Conservation (phyloP, 2,329 filamentous ascomycete genomes). For the Penicillium sp. region DNA sequence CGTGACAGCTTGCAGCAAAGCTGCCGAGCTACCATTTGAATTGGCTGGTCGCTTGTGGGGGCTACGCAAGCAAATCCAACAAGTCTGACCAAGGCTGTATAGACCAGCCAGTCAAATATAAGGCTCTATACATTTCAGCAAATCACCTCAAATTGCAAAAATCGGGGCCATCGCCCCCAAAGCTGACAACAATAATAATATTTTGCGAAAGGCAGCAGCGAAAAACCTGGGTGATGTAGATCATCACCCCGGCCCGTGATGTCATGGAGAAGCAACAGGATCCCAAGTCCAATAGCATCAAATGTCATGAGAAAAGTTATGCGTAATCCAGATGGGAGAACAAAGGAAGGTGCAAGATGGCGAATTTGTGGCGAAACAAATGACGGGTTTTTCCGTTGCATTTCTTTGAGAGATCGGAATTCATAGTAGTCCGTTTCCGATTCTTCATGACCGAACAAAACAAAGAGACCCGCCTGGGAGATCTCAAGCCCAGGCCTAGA, state of each 20-base stretch:
- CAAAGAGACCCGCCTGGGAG: background rate
- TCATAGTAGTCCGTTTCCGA: background rate
- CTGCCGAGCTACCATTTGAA: background rate
- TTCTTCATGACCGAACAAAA: background rate
- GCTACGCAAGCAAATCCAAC: constrained; percentile 1
- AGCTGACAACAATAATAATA: background rate
- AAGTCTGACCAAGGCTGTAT: background rate
- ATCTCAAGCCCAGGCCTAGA: background rate
- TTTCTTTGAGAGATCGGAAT: background rate
- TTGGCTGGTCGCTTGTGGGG: background rate
- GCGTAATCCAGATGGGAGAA: background rate
- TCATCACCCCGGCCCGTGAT: constrained; percentile 7
- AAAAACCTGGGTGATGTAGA: background rate
- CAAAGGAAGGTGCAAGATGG: background rate
- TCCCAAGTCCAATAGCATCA: background rate
- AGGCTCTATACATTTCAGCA: background rate
- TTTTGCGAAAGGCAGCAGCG: background rate
- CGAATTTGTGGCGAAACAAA: background rate
- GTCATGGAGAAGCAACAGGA: constrained; percentile 6
- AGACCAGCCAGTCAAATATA: background rate
- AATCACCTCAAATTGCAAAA: background rate
- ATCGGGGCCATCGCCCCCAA: background rate
- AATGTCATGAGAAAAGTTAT: background rate
- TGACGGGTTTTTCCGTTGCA: background rate
- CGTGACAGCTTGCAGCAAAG: background rate